phyloP scores from a whole-genome alignment of 176 grass and related monocot genomes.

The Pharus latifolius region DNA sequence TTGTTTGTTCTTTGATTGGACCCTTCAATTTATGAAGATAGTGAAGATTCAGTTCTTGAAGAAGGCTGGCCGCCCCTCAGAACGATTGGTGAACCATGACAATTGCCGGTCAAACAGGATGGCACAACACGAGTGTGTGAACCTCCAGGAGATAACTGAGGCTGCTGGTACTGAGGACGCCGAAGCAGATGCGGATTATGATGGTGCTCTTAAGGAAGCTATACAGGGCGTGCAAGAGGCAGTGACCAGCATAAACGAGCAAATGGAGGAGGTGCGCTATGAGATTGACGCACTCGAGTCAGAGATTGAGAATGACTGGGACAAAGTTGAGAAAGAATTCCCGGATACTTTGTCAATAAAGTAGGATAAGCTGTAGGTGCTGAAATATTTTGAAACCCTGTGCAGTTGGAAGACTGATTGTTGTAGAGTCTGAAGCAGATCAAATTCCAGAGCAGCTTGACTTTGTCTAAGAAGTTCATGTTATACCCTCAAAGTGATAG shows the following conservation, averaged over 20 bases:
- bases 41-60: constrained; percentile 79
- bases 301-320: constrained; percentile 12
- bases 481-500: too few relatives aligned
- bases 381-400: too few relatives aligned
- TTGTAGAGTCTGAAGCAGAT: background rate
- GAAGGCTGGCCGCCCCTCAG: constrained; percentile 70
- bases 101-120: constrained; percentile 38
- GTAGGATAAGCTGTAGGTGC: background rate
- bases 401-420: background rate
- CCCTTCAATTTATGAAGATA: constrained; percentile 30
- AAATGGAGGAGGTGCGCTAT: constrained; percentile 73
- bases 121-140: constrained; percentile 54
- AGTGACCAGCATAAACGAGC: constrained; percentile 76
- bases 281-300: constrained; percentile 68
- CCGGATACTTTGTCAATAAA: constrained; percentile 18
- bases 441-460: too few relatives aligned
- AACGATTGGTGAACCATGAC: constrained; percentile 55
- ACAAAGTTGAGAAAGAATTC: constrained; percentile 21
- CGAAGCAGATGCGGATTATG: constrained; percentile 66
- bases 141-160: constrained; percentile 76
- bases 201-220: constrained; percentile 63
- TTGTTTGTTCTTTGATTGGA: constrained; percentile 5
- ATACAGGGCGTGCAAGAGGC: constrained; percentile 68
- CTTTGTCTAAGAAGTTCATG: too few relatives aligned
- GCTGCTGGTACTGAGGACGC: constrained; percentile 62